Evolutionary conservation across 352 stramenopile species (phyloP), one percentile per base, ranked within the genome.

Genomic region (Phytophthora lateralis): DNA sequence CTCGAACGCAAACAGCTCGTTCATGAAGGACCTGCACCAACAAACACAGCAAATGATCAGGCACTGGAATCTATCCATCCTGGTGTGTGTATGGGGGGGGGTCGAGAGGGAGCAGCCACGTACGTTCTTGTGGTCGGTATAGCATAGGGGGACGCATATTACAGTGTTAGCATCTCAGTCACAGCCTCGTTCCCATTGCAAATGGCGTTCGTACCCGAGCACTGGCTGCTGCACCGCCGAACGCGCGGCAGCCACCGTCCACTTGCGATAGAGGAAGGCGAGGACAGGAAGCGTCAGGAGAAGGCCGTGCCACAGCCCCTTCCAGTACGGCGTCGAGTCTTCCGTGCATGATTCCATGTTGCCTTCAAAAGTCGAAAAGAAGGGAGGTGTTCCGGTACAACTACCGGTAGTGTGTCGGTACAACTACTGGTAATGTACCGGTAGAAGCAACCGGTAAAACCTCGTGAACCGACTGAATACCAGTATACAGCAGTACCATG

Each of bases 1-100:
- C 57, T 89, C 79, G 43, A 82, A 89, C 24, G 71, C 67, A 55
- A 89, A 89, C 18, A 89, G 48, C 52, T 89, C 79, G 49, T 87
- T 85, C 58, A 89, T 52, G 41, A 87, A 89, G 14, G 60, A 73
- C 46, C 76, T 88, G 50, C 8, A 65, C 15, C 27, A 65, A 3
- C 8, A 48, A 44, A 44, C 7, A 24, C n/a, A 44, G n/a, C n/a
- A 24, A 6, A 21, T 24, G 7, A 6, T 44, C 6, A 44, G 17
- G 17, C 9, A 21, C 14, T 5, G 32, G 10, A 44, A 17, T 21
- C n/a, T n/a, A 12, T 15, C 38, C 38, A 14, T 24, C n/a, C 37
- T n/a, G n/a, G n/a, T n/a, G n/a, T n/a, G n/a, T n/a, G n/a, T n/a
- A n/a, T n/a, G n/a, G 8, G 0, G 37, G 17, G 27, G 4, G 7